A percentile compares a stretch with the other conserved stretches of the same genome.
Conservation (phyloP, 1,284 basidiomycete genomes). For the Moniliophthora roreri region DNA sequence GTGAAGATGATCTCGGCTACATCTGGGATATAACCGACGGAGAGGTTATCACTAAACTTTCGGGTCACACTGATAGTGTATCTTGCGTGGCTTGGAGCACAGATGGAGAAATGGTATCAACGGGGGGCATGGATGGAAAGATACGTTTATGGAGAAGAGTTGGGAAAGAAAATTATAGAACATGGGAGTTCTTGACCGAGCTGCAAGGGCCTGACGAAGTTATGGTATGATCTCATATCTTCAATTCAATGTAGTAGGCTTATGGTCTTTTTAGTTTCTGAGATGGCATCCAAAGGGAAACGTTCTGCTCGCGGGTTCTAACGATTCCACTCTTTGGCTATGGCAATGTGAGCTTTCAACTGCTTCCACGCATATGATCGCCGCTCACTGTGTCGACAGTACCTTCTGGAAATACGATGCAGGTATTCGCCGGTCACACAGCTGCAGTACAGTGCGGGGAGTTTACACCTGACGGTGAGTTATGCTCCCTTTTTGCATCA, state of each 20-base stretch:
- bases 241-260: constrained; percentile 1
- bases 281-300: constrained; percentile 95
- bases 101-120: constrained; percentile 91
- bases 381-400: constrained; percentile 50
- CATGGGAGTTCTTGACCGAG: constrained; percentile 92
- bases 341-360: constrained; percentile 78
- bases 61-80: constrained; percentile 93
- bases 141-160: constrained; percentile 90
- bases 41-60: constrained; percentile 79
- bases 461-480: constrained; percentile 86
- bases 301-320: constrained; percentile 88
- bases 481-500: background rate
- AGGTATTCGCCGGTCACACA: constrained; percentile 92
- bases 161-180: constrained; percentile 68
- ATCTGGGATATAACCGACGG: constrained; percentile 91
- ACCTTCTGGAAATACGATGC: constrained; percentile 91
- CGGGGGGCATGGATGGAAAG: constrained; percentile 96
- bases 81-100: constrained; percentile 77
- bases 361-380: constrained; percentile 1
- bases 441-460: constrained; percentile 84
- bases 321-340: constrained; percentile 96
- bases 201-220: constrained; percentile 95
- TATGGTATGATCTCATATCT: constrained; percentile 56
- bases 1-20: constrained; percentile 94
- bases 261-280: constrained; percentile 64